Evolutionary conservation across 306 rosid genomes (phyloP), one percentile per base, ranked within the genome.

Genomic region (Cicer bijugum): DNA sequence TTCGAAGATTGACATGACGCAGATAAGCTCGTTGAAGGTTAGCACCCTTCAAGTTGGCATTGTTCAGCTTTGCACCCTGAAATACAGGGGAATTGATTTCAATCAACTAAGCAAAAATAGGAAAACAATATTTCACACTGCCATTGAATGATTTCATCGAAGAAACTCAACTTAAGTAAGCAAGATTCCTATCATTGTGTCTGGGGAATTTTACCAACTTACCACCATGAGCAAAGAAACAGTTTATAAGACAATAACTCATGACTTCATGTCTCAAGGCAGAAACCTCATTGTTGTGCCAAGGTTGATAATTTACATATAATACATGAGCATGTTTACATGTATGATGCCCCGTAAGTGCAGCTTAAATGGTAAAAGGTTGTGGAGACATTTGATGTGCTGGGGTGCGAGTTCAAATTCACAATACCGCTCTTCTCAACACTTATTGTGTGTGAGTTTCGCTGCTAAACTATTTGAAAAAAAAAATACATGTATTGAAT

Each of bases 1-100:
- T 88, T 69, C 84, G 86, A 69, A 93, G 93, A 76, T 93, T 84
- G 52, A 93, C 91, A 65, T 83, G 88, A 12, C 98, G 88, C 48
- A 93, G 81, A 84, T 89, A 93, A 20, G 98, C 98, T 70, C 98
- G 86, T 73, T 91, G 98, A 73, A 93, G 96, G 74, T 93, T 93
- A 44, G 98, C 98, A 78, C 81, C 82, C 87, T 44, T 91, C 84
- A 93, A 77, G 80, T 93, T 91, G 71, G 96, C 90, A 15, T 91
- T 85, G 45, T 67, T 80, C 88, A 93, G 83, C 73, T 89, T 93
- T 57, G 96, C 98, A 43, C 97, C 97, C 98, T 93, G 80, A 75
- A 74, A 76, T 66, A 48, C 17, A 55, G 11, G 53, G 35, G 62
- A 81, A 77, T 48, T 59, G 40, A 42, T 69, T 45, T 63, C 19